A percentile compares a stretch with the other conserved stretches of the same genome.
These are phyloP conservation scores for Lolium perenne DNA, from an alignment of 176 grass and related monocot genomes.

Conservation along the genomic window DNA sequence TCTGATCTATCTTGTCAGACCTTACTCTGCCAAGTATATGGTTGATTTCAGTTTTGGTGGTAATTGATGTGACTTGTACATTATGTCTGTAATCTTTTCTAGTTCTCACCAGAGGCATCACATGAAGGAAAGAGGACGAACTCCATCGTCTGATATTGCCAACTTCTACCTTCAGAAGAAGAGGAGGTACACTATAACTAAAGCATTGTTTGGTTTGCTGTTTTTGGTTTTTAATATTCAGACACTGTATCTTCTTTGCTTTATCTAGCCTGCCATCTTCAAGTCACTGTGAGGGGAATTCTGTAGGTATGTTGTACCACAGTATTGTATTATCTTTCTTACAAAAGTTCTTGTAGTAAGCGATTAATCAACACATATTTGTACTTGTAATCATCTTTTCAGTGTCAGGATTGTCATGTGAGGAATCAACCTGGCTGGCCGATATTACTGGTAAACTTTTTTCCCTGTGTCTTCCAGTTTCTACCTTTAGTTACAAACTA, in stretches of 20 bases:
- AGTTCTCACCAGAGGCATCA: constrained; percentile 25
- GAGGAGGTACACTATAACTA: constrained; percentile 23
- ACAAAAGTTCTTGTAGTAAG: neutral
- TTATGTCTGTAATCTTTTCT: neutral
- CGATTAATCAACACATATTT: constrained; percentile 7
- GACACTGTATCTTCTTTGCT: neutral
- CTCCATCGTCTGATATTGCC: constrained; percentile 14
- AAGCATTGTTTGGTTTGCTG: neutral
- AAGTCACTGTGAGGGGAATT: neutral
- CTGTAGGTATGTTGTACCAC: neutral
- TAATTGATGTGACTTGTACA: neutral
- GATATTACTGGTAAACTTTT: neutral
- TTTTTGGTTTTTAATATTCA: constrained; percentile 4
- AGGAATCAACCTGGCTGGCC: constrained; percentile 4
- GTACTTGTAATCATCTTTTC: neutral
- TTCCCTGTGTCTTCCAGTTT: neutral
- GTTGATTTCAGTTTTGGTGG: neutral
- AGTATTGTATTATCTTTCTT: neutral
- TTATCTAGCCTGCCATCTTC: constrained; percentile 30
- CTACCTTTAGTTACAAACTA: neutral
- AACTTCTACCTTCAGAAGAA: constrained; percentile 36
- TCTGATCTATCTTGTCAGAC: neutral
- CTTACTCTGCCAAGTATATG: neutral
- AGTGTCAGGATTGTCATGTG: neutral
- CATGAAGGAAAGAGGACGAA: neutral